Conservation (phyloP, 202 grass and related monocot species). For the Carex arenaria region DNA sequence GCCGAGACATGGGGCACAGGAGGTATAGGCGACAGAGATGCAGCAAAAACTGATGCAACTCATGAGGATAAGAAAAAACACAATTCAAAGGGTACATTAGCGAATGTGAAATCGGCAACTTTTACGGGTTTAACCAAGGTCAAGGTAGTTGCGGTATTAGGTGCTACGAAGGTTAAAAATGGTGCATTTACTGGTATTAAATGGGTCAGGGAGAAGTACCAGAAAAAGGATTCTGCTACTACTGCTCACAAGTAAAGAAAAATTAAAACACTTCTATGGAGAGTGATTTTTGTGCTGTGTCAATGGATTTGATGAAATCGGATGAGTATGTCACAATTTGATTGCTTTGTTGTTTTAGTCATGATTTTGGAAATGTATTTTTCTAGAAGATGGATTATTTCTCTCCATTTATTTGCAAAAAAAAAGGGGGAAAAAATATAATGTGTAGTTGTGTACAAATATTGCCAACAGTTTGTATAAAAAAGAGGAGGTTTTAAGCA, state of each 20-base stretch:
- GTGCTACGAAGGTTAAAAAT: conserved; percentile 42
- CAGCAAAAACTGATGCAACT: neutral
- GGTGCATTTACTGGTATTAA: conserved; percentile 41
- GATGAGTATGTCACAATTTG: neutral
- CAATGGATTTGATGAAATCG: neutral
- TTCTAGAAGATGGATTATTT: neutral
- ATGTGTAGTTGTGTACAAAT: neutral
- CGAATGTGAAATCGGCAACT: conserved; percentile 37
- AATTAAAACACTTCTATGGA: neutral
- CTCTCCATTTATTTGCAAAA: neutral
- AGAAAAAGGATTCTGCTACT: no score
- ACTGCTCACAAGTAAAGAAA: neutral
- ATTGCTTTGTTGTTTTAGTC: conserved; percentile 6
- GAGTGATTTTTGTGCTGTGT: conserved; percentile 1
- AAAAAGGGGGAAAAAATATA: neutral
- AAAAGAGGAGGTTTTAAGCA: neutral
- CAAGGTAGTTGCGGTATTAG: conserved; percentile 36
- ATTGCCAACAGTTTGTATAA: neutral
- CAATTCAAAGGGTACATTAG: conserved; percentile 11
- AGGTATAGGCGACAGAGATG: conserved; percentile 15
- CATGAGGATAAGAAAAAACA: conserved; percentile 6
- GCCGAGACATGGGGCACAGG: conserved; percentile 32
- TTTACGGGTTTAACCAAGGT: conserved; percentile 36
- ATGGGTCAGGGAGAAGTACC: conserved; percentile 52
- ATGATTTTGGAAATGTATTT: neutral